Evolutionary conservation across 139 green algal genomes (phyloP), one percentile per base, ranked within the genome.

Genomic region (Desmodesmus armatus): DNA sequence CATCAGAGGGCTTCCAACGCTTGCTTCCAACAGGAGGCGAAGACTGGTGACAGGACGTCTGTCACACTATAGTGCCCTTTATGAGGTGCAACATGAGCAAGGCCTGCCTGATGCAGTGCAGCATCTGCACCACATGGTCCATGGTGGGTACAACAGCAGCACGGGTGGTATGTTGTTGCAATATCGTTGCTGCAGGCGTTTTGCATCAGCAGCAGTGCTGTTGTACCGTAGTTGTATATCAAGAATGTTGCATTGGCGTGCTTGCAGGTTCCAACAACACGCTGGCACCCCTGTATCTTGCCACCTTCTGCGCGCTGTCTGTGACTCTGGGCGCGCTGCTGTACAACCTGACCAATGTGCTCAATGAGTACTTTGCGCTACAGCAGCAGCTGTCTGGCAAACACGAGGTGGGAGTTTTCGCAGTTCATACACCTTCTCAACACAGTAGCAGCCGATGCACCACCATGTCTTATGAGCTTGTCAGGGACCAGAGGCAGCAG

Each of bases 261-360:
- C 44, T 0, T 82, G 74, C 76, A 82, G 76, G 76, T 31, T 47
- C 73, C 21, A 60, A 47, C 35, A 63, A 29, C 6, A 55, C 76
- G 9, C 40, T 82, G 39, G 80, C 67, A 2, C 67, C 80, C 4
- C 39, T 79, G 67, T 86, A 86, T 43, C 84, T 93, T 47, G 85
- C 82, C 37, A 93, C 90, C 17, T 78, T 91, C 35, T 93, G 90
- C 51, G 90, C 90, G 2, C 70, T 93, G 43, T 91, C 87, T 3
- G 85, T 93, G 6, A 87, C 90, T 21, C 62, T 93, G 65, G 90
- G 84, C 0, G 90, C 90, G 11, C 65, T 93, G 39, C 78, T 76
- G n/a, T 90, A 89, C 85, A 93, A 93, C 60, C 85, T 93, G 21
- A 89, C 89, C 27, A 44, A 69, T 1, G 72, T 84, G 17, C 66